Conservation (phyloP, 2,329 filamentous ascomycete species). For the Taxawa tesnikishii region DNA sequence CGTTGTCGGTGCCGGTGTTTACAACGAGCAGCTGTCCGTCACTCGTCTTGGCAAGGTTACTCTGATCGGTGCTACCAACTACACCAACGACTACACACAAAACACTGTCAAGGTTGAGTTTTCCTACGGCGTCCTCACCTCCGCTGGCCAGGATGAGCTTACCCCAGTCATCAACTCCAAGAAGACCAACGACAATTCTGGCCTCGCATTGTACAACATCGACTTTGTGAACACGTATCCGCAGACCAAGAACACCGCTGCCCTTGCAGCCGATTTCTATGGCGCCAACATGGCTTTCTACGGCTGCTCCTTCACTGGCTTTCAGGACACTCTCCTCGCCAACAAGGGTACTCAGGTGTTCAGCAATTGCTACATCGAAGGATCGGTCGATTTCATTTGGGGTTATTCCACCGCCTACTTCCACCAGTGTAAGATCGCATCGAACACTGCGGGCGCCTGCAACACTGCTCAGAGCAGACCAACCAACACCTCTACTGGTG, state of each 20-base stretch:
- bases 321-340: constrained; percentile 18
- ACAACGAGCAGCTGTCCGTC: constrained; percentile 28
- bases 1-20: constrained; percentile 27
- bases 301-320: constrained; percentile 17
- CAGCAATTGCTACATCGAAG: constrained; percentile 23
- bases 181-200: constrained; percentile 28
- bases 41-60: constrained; percentile 27
- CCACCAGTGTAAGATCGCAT: constrained; percentile 24
- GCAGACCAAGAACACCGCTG: constrained; percentile 17
- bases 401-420: constrained; percentile 33
- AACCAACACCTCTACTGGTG: constrained; percentile 20
- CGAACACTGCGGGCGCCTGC: constrained; percentile 21
- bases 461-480: constrained; percentile 27
- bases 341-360: constrained; percentile 27
- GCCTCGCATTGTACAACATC: constrained; percentile 20
- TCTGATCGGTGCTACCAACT: constrained; percentile 22
- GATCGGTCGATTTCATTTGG: constrained; percentile 32
- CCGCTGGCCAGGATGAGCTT: constrained; percentile 25
- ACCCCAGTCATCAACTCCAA: constrained; percentile 31
- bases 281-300: constrained; percentile 21
- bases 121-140: constrained; percentile 25
- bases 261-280: constrained; percentile 21
- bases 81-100: constrained; percentile 20
- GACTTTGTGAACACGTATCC: constrained; percentile 20
- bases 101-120: constrained; percentile 25